phyloP scores from a whole-genome alignment of 2,329 filamentous ascomycete genomes.

The Aspergillus sp. region DNA sequence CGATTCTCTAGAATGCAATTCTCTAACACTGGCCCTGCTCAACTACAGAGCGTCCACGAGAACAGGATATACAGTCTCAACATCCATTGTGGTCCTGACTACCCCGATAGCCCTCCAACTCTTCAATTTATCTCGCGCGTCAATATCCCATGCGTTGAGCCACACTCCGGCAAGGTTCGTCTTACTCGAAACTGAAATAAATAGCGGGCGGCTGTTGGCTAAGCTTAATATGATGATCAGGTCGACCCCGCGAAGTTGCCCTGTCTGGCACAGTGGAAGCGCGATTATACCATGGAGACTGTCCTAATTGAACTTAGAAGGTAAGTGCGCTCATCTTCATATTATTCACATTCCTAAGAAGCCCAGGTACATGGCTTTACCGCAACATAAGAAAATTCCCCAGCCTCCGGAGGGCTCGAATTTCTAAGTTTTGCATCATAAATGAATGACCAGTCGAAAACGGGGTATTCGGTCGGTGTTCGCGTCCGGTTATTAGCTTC shows the following conservation, averaged over 20 bases:
- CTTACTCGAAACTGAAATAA: not conserved
- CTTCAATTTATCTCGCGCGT: conserved; percentile 93
- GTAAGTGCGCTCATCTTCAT: conserved; percentile 45
- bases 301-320: conserved; percentile 82
- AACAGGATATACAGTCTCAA: conserved; percentile 98
- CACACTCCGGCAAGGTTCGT: conserved; percentile 68
- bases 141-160: conserved; percentile 93
- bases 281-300: conserved; percentile 93
- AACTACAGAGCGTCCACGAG: conserved; percentile 82
- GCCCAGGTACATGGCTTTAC: conserved; percentile 87
- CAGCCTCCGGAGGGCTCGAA: conserved; percentile 86
- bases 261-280: conserved; percentile 86
- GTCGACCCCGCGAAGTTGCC: conserved; percentile 82
- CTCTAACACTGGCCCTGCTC: conserved; percentile 15
- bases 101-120: conserved; percentile 84
- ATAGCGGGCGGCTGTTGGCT: not conserved
- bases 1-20: not conserved
- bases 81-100: conserved; percentile 88
- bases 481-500: conserved; percentile 24
- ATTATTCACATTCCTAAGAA: conserved; percentile 26
- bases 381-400: conserved; percentile 88
- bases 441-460: conserved; percentile 22
- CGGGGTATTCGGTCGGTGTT: conserved; percentile 32
- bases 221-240: conserved; percentile 38
- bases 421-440: conserved; percentile 40